Evolutionary conservation across 139 green algal genomes (phyloP).

Genomic region (Diplosphaera chodatii): DNA sequence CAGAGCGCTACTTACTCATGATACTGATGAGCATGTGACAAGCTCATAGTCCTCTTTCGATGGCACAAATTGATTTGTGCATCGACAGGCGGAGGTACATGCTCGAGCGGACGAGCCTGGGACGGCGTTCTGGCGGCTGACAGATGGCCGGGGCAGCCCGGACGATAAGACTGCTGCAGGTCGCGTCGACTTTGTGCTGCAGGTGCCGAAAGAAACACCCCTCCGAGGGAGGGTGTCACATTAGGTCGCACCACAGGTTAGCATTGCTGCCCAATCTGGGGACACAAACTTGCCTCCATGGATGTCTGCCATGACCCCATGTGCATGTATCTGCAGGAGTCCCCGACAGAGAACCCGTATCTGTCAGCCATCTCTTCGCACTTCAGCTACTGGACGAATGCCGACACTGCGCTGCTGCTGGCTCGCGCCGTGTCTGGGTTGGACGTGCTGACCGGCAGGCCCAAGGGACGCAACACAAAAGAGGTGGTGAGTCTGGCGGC

Average conservation of each 20-base stretch:
- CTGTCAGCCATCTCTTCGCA: constrained; percentile 31
- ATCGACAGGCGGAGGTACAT: background rate
- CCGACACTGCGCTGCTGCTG: constrained; percentile 49
- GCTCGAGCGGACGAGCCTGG: background rate
- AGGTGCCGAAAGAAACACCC: too few relatives aligned
- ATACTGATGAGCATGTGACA: too few relatives aligned
- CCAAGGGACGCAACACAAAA: too few relatives aligned
- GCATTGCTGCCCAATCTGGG: too few relatives aligned
- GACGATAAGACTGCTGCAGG: constrained; percentile 18
- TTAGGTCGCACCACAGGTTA: too few relatives aligned
- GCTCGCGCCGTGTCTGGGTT: constrained; percentile 32
- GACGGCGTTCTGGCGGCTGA: constrained; percentile 5
- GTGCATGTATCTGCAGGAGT: constrained; percentile 3
- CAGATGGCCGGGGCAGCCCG: background rate
- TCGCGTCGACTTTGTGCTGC: constrained; percentile 50
- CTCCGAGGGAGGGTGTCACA: too few relatives aligned
- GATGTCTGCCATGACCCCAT: too few relatives aligned
- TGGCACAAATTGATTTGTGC: too few relatives aligned
- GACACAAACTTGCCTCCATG: too few relatives aligned
- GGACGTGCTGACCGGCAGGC: constrained; percentile 28
- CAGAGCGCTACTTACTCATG: too few relatives aligned
- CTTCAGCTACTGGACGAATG: constrained; percentile 49
- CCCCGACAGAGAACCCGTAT: constrained; percentile 19
- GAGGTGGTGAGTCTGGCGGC: too few relatives aligned
- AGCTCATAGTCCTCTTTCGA: too few relatives aligned